Conservation (phyloP, 306 rosid genomes). For the Hippophae gyantsensis region DNA sequence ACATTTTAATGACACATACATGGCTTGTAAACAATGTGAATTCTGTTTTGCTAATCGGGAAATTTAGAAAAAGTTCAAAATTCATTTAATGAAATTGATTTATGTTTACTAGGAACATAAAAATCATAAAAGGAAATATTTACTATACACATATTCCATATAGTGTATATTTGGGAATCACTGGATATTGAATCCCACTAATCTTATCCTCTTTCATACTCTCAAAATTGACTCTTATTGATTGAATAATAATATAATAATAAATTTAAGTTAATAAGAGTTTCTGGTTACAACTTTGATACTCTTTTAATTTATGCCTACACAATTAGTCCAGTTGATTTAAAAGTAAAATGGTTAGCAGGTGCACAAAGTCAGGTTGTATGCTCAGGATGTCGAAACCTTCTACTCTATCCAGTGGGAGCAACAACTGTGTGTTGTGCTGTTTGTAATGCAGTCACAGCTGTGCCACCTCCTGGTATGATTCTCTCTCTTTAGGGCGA, state of each 20-base stretch:
- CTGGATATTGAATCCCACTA: no score
- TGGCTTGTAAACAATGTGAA: conserved; percentile 4
- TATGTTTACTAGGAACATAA: no score
- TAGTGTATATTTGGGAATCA: no score
- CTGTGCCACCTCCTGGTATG: conserved; percentile 93
- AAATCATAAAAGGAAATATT: no score
- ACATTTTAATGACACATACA: not conserved
- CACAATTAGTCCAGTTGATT: not conserved
- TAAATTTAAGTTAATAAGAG: no score
- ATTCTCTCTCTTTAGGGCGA: not conserved
- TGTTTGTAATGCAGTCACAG: conserved; percentile 94
- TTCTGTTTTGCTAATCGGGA: no score
- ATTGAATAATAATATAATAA: no score
- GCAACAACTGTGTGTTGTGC: conserved; percentile 97
- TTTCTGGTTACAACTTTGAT: not conserved
- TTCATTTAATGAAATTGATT: no score
- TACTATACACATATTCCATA: not conserved
- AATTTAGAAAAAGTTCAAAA: no score
- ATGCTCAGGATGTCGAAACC: conserved; percentile 95
- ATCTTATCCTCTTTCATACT: no score
- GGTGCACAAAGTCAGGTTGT: conserved; percentile 94
- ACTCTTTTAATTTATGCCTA: not conserved
- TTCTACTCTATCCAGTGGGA: conserved; percentile 81
- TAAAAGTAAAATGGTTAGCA: conserved; percentile 23
- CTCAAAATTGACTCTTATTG: no score